Base-by-base conservation (phyloP, 495 filamentous ascomycete species). In the Penicillium diatomitis region DNA sequence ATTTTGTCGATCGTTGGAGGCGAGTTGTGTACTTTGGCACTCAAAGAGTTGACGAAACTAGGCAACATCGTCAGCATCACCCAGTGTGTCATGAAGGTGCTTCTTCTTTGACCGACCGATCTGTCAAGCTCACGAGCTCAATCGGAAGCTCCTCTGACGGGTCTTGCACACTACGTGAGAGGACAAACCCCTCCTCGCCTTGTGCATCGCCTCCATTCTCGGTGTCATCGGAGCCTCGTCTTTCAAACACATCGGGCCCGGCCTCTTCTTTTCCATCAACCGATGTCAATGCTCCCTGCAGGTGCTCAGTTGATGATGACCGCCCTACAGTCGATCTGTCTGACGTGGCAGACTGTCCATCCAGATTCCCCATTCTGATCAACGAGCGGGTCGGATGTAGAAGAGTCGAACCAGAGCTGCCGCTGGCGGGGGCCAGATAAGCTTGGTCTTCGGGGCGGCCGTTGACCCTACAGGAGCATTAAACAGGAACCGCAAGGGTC, bases 41-140 rank as follows among this genome's bases (percentile, higher is more conserved):
- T 85, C 30, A 99, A 68, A 5, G 88, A 94, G 52, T 95, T 88
- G 58, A 96, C 84, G 65, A 99, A 99, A 48, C 89, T 92, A 55
- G 36, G 4, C 8, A 10, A 36, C 3, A 29, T 11, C n/a, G 20
- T 27, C 32, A 47, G 30, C 31, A 35, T 36, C 5, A 36, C 27
- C 30, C 32, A 8, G 12, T 4, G 4, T n/a, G 20, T 29, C 28
- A 7, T 33, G 7, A n/a, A 20, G 20, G 20, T 20, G 20, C 8
- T 7, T 32, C 29, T 36, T 6, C 3, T 7, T 48, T 20, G 5
- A 54, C 57, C 49, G 73, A 90, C 87, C 86, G 83, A 64, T 98
- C 92, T 37, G 84, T 86, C 59, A 96, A 70, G 71, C 87, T 92
- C 34, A 88, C 71, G 48, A 98, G 75, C 73, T 98, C 92, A 54